Conservation (phyloP, 2,329 filamentous ascomycete species). For the Periglandula ipomoeae region DNA sequence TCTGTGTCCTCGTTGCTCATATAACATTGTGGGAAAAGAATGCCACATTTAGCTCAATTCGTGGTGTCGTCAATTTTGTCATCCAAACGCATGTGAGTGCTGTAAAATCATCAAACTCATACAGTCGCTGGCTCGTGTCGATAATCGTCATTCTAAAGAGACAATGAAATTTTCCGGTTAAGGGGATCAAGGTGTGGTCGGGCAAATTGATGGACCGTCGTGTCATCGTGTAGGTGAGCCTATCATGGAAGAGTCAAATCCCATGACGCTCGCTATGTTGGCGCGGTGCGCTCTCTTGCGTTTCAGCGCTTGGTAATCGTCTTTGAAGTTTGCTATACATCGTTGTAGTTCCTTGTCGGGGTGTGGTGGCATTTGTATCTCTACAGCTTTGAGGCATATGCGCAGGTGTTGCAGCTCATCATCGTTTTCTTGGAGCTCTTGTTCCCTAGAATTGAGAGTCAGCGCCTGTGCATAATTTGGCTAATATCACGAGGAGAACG, state of each 20-base stretch:
- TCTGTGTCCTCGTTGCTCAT: background rate
- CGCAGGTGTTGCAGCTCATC: constrained; percentile 52
- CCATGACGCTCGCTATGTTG: constrained; percentile 19
- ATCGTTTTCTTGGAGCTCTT: constrained; percentile 46
- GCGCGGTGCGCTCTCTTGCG: constrained; percentile 30
- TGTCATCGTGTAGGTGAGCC: constrained; percentile 14
- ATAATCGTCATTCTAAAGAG: background rate
- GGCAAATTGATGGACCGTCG: background rate
- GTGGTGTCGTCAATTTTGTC: background rate
- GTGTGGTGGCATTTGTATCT: constrained; percentile 45
- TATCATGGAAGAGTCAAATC: constrained; percentile 17
- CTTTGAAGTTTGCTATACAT: constrained; percentile 53
- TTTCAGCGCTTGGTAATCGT: constrained; percentile 45
- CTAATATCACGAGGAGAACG: no score
- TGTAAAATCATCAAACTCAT: constrained; percentile 5
- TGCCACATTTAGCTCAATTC: background rate
- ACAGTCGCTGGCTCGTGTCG: constrained; percentile 5
- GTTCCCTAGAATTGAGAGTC: constrained; percentile 31
- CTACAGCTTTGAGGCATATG: constrained; percentile 53
- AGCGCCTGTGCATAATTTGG: no score
- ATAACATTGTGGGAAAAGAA: background rate
- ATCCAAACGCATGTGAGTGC: background rate
- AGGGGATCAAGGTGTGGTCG: background rate
- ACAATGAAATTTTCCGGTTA: background rate
- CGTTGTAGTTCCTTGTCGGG: constrained; percentile 47